phyloP scores from a whole-genome alignment of 345 rosid genomes.

The Mercurialis annua region DNA sequence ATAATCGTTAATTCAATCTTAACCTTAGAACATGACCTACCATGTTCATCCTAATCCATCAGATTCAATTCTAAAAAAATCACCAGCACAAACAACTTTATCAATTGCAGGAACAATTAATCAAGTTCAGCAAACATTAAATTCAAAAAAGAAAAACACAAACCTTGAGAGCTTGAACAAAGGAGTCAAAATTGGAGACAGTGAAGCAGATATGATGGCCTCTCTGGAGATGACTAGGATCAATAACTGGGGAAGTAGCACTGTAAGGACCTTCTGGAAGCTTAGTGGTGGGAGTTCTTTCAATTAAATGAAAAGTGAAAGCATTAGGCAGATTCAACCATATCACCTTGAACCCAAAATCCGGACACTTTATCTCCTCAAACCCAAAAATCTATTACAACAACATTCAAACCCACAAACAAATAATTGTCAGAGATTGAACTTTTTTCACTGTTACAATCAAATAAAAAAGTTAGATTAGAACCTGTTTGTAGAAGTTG shows the following conservation, averaged over 20 bases:
- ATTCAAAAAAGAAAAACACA: too few relatives aligned
- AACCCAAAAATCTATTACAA: conserved; percentile 64
- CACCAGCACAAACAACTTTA: neutral
- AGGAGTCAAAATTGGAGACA: conserved; percentile 68
- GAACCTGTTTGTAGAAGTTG: conserved; percentile 69
- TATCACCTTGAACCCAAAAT: conserved; percentile 69
- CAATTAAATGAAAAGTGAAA: conserved; percentile 68
- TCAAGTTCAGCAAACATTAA: neutral
- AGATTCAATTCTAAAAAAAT: too few relatives aligned
- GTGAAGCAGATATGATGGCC: conserved; percentile 87
- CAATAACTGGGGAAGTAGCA: conserved; percentile 46
- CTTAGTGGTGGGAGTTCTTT: conserved; percentile 55
- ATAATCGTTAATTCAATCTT: too few relatives aligned
- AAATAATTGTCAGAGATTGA: neutral
- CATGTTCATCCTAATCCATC: too few relatives aligned
- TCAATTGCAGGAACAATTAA: neutral
- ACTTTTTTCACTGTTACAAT: neutral
- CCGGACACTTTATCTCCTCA: conserved; percentile 67
- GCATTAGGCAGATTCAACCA: conserved; percentile 73
- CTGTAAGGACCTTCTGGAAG: conserved; percentile 91
- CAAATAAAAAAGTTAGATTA: neutral
- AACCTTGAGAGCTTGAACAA: conserved; percentile 69
- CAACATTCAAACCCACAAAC: neutral
- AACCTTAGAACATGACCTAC: too few relatives aligned
- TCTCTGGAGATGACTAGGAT: conserved; percentile 69